Evolutionary conservation across 208 protist genomes (phyloP).

Genomic region (Trypanosoma caninum): DNA sequence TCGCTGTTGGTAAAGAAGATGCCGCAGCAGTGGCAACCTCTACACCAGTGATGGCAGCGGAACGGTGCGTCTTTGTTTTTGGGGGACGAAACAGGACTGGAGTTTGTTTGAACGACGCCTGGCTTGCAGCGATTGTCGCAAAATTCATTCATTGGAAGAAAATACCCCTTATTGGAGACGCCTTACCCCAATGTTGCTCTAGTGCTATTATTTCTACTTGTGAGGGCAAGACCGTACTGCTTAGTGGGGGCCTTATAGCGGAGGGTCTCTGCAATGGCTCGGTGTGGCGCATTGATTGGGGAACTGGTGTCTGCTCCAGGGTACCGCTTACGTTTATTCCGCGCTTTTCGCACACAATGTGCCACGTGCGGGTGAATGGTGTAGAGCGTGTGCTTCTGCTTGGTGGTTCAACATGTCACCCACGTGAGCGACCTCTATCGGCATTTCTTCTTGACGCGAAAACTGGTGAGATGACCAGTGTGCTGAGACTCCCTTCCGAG

Average conservation of each 20-base stretch:
- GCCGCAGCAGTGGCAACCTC: not conserved
- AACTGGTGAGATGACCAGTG: conserved; percentile 3
- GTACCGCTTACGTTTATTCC: conserved; percentile 9
- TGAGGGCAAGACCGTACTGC: conserved; percentile 7
- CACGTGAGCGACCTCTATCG: conserved; percentile 3
- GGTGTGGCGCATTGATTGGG: conserved; percentile 25
- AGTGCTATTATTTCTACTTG: conserved; percentile 26
- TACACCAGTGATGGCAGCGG: not conserved
- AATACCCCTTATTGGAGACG: conserved; percentile 6
- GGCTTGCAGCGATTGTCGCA: conserved; percentile 25
- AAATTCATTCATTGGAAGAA: conserved; percentile 28
- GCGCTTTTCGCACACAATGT: conserved; percentile 72
- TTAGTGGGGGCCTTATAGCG: conserved; percentile 25
- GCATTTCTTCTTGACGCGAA: conserved; percentile 23
- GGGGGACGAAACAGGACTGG: conserved; percentile 39
- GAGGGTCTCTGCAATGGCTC: conserved; percentile 10
- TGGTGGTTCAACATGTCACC: conserved; percentile 48
- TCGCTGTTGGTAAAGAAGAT: conserved; percentile 4
- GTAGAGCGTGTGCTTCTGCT: conserved; percentile 43
- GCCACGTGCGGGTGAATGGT: conserved; percentile 31
- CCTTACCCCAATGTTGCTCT: conserved; percentile 46
- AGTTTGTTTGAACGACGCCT: conserved; percentile 31
- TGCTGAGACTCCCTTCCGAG: conserved; percentile 30
- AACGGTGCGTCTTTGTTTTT: conserved; percentile 39
- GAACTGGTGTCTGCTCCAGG: conserved; percentile 12